phyloP scores from a whole-genome alignment of 176 grass and related monocot genomes.

The Microstegium vimineum region DNA sequence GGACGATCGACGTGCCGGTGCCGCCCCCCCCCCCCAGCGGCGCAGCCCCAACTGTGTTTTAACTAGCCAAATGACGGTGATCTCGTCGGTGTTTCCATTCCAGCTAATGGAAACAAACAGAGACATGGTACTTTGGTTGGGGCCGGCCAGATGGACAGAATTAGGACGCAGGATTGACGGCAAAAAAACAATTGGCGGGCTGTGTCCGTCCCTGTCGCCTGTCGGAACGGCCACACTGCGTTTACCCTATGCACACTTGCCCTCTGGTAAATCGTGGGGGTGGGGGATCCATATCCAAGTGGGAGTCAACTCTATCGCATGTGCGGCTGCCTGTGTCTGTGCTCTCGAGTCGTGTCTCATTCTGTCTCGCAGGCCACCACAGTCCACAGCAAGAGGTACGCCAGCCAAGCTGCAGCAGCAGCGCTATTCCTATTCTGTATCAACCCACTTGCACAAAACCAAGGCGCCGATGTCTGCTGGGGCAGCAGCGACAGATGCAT shows the following conservation, averaged over 20 bases:
- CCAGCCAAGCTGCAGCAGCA: not conserved
- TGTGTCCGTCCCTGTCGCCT: not conserved
- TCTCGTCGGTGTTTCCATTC: constrained; percentile 8
- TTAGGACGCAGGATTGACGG: not conserved
- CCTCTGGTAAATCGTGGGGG: not conserved
- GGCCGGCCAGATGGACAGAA: not conserved
- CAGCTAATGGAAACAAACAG: not conserved
- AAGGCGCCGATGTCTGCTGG: too few species aligned
- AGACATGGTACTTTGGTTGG: not conserved
- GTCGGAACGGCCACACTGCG: not conserved
- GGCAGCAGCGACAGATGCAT: not conserved
- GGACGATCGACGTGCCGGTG: not conserved
- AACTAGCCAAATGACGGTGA: constrained; percentile 25
- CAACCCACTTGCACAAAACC: not conserved
- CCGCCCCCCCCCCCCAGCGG: too few species aligned
- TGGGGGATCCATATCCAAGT: not conserved
- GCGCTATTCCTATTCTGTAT: not conserved
- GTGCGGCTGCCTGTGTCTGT: not conserved
- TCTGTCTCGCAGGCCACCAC: not conserved
- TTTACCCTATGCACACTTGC: not conserved
- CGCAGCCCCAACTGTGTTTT: not conserved
- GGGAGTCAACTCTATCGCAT: not conserved
- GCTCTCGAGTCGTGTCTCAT: not conserved
- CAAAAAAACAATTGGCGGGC: not conserved
- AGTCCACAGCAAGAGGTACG: not conserved